Conservation (phyloP, 2,329 filamentous ascomycete species). For the Nothophaeocryptopus gaeumannii region DNA sequence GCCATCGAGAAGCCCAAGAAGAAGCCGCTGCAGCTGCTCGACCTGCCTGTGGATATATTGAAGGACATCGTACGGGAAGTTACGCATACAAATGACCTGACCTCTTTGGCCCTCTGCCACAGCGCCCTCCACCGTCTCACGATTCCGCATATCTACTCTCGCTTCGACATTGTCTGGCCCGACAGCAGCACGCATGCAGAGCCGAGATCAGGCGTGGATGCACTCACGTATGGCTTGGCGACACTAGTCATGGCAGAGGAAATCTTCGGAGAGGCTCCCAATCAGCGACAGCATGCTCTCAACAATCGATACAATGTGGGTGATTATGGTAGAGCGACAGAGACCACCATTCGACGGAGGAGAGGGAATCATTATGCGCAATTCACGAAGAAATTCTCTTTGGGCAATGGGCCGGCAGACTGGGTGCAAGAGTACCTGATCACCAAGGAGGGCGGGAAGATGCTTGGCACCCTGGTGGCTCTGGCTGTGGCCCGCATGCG, state of each 20-base stretch:
- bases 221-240: constrained; percentile 76
- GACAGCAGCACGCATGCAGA: constrained; percentile 64
- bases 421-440: constrained; percentile 82
- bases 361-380: constrained; percentile 73
- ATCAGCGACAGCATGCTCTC: constrained; percentile 35
- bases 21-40: constrained; percentile 63
- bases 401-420: constrained; percentile 75
- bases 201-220: constrained; percentile 71
- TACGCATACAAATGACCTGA: constrained; percentile 77
- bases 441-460: constrained; percentile 79
- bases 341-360: constrained; percentile 41
- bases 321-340: constrained; percentile 27
- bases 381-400: constrained; percentile 76
- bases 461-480: constrained; percentile 80
- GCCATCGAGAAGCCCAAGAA: constrained; percentile 42
- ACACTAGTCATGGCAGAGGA: constrained; percentile 73
- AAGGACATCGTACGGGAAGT: constrained; percentile 78
- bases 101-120: constrained; percentile 72
- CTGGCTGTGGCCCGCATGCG: constrained; percentile 77
- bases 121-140: constrained; percentile 72
- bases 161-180: constrained; percentile 87
- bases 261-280: constrained; percentile 54
- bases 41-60: constrained; percentile 74
- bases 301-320: constrained; percentile 28
- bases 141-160: constrained; percentile 76